Base-by-base conservation (phyloP, 1,284 basidiomycete species). In the Rhodotorula sp. region DNA sequence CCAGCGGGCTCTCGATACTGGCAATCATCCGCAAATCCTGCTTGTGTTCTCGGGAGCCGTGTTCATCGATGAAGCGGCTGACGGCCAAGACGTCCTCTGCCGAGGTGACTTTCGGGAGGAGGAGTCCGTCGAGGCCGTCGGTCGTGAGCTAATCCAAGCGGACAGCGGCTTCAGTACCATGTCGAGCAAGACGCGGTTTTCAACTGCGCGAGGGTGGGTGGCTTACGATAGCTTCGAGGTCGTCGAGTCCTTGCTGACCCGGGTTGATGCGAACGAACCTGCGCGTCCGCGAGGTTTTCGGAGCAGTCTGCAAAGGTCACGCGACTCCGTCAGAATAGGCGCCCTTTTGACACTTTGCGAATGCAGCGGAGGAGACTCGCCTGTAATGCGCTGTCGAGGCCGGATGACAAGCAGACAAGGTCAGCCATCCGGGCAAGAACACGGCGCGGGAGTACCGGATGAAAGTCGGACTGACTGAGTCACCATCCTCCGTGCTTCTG, bases 201-300 rank as follows among this genome's bases (percentile, higher is more conserved):
- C 43, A 10, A 18, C 5, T 34, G 8, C 8, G 34, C 8, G 34
- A 34, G 34, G 34, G 6, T 8, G 15, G 15, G 15, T 10, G 74
- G 81, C 84, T 80, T 79, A 92, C 92, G 31, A 90, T 85, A 67
- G 87, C 82, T 10, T 84, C 81, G 56, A 93, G 84, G 78, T 94
- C 92, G 5, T 88, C 85, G 60, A 88, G 88, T 0, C 87, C 86
- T 2, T 90, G 90, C 18, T 83, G 86, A n/a, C 89, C 84, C 52
- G 88, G 87, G 79, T 95, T 94, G 52, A 93, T 84, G 64, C 92
- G 85, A 23, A 92, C 88, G 29, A 76, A 75, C 62, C 67, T 60
- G 46, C 67, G 66, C 18, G 69, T 65, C 18, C n/a, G 26, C 5
- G 67, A 56, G 7, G 60, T 54, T 0, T 47, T 3, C 2, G 49